Percentiles rank a stretch among this genome's conserved stretches.
phyloP scores from a whole-genome alignment of 1,284 basidiomycete genomes.

The Malassezia slooffiae region DNA sequence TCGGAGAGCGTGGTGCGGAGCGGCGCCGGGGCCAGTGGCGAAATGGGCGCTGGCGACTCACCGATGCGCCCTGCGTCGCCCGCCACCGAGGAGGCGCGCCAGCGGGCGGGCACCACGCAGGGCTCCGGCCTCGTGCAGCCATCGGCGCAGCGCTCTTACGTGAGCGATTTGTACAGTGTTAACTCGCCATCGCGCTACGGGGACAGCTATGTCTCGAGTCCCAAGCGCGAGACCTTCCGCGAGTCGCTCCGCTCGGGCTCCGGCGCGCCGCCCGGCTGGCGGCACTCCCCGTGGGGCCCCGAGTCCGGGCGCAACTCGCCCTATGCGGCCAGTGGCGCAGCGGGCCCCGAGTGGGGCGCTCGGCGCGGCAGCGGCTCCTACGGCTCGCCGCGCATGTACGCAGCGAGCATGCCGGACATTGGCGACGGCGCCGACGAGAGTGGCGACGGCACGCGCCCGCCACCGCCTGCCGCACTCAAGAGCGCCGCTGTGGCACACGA shows the following conservation, averaged over 20 bases:
- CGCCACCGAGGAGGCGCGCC: background rate
- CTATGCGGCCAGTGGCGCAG: no score
- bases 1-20: no score
- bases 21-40: no score
- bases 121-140: background rate
- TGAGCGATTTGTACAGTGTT: background rate
- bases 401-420: no score
- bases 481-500: no score
- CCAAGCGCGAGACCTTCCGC: slow-evolving; percentile 28
- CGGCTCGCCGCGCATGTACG: no score
- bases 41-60: no score
- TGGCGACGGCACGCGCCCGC: background rate
- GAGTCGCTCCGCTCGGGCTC: slow-evolving; percentile 1
- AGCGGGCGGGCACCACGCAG: background rate
- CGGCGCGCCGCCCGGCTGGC: slow-evolving; percentile 3
- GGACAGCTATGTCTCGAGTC: slow-evolving; percentile 26
- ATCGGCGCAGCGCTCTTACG: background rate
- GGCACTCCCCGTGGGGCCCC: slow-evolving; percentile 30
- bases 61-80: background rate
- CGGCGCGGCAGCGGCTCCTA: no score
- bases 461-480: no score
- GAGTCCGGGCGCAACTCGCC: slow-evolving; percentile 37
- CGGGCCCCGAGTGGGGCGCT: no score
- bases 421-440: no score
- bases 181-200: slow-evolving; percentile 17